Percentiles rank a stretch among this genome's conserved stretches.
These are phyloP conservation scores for Aphanoascus verrucosus DNA, from an alignment of 2,329 filamentous ascomycete genomes.

Conservation along the genomic window DNA sequence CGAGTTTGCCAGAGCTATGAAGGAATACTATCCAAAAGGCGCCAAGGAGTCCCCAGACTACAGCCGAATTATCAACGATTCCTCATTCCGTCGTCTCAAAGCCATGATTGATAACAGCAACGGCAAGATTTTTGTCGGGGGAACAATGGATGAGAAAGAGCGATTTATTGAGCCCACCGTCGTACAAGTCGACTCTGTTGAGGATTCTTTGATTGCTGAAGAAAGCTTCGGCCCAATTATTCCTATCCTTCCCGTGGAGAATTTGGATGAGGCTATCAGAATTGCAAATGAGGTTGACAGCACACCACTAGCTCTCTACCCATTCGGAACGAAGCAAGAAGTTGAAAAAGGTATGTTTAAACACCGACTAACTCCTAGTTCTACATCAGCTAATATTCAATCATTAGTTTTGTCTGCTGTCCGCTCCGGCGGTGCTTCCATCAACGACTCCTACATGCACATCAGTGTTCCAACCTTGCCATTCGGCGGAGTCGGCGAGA, in stretches of 20 bases:
- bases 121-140: constrained; percentile 80
- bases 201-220: constrained; percentile 68
- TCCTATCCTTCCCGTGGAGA: constrained; percentile 64
- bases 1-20: constrained; percentile 59
- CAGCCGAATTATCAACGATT: constrained; percentile 66
- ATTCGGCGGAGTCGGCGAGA: constrained; percentile 76
- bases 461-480: constrained; percentile 58
- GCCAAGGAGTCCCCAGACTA: constrained; percentile 68
- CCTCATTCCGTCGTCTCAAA: constrained; percentile 73
- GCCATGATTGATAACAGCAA: constrained; percentile 75
- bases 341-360: constrained; percentile 54
- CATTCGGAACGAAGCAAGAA: constrained; percentile 73
- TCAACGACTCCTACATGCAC: constrained; percentile 56
- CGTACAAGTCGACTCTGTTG: constrained; percentile 64
- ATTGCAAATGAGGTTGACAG: constrained; percentile 70
- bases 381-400: not conserved
- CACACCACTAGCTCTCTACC: constrained; percentile 73
- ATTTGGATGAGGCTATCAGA: constrained; percentile 73
- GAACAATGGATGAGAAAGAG: constrained; percentile 65
- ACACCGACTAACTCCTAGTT: not conserved
- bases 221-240: constrained; percentile 94
- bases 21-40: constrained; percentile 75
- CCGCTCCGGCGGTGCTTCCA: constrained; percentile 55
- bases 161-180: constrained; percentile 86
- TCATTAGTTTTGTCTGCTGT: constrained; percentile 48